phyloP scores from a whole-genome alignment of 768 basidiomycete genomes.

The Amanita pseudoporphyria region DNA sequence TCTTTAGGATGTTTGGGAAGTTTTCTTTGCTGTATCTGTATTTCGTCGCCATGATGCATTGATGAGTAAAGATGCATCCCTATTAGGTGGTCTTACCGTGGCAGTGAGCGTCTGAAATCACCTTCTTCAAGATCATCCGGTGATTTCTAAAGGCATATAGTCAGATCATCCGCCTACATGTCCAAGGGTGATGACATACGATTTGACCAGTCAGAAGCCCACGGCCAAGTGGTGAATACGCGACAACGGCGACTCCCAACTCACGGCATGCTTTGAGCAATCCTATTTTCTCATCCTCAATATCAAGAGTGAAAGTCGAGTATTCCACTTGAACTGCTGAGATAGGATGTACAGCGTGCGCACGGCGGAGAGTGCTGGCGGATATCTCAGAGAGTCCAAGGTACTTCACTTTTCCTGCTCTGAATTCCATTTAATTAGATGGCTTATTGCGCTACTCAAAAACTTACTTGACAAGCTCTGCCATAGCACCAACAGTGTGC shows the following conservation, averaged over 20 bases:
- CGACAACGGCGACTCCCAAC: conserved; percentile 34
- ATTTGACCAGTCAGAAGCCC: conserved; percentile 39
- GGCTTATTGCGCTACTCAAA: conserved; percentile 9
- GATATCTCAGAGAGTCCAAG: conserved; percentile 44
- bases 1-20: conserved; percentile 35
- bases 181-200: conserved; percentile 11
- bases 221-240: conserved; percentile 40
- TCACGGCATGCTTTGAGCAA: conserved; percentile 32
- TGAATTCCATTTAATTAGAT: conserved; percentile 19
- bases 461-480: conserved; percentile 26
- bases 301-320: conserved; percentile 32
- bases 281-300: conserved; percentile 29
- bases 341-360: conserved; percentile 35
- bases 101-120: conserved; percentile 30
- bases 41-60: neutral
- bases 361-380: conserved; percentile 34
- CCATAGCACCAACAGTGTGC: conserved; percentile 25
- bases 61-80: conserved; percentile 4
- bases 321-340: conserved; percentile 36
- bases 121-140: conserved; percentile 26
- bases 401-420: conserved; percentile 35
- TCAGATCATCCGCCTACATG: neutral
- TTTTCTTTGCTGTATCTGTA: conserved; percentile 29
- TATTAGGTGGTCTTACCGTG: conserved; percentile 15
- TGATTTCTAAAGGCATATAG: conserved; percentile 19